Conservation (phyloP, 345 rosid genomes). For the Rhodomyrtus tomentosa region DNA sequence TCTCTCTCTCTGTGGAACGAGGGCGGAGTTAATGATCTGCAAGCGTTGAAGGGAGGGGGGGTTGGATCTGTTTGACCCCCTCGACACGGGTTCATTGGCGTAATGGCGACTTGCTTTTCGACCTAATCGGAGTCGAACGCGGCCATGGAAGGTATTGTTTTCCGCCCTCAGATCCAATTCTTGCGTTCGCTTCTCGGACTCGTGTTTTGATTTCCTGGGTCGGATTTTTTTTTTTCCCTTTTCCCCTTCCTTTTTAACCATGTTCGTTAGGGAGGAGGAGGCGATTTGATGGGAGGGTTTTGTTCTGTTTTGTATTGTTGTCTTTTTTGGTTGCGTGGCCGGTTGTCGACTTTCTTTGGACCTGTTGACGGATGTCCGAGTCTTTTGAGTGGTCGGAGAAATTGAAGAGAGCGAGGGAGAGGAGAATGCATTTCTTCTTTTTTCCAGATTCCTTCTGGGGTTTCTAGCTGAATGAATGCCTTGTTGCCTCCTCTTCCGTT, state of each 20-base stretch:
- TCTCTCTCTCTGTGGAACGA: neutral
- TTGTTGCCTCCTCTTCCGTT: neutral
- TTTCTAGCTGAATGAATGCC: neutral
- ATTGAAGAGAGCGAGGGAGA: neutral
- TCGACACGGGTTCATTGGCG: neutral
- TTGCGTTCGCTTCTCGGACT: neutral
- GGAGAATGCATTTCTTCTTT: neutral
- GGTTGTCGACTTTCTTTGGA: neutral
- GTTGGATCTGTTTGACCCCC: neutral
- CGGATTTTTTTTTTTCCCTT: neutral
- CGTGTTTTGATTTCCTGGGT: neutral
- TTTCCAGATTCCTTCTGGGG: neutral
- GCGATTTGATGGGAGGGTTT: neutral
- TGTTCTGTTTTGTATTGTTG: neutral
- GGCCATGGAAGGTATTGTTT: neutral
- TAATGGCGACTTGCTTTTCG: neutral
- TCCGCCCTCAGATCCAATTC: neutral
- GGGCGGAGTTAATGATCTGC: neutral
- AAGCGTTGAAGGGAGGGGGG: neutral
- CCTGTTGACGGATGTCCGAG: neutral
- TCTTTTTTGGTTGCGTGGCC: neutral
- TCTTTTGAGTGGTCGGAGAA: neutral
- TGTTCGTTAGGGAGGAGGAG: neutral
- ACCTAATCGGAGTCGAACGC: neutral
- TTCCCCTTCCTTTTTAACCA: no score